Conservation (phyloP, 768 basidiomycete genomes). For the Suillus alpinus region DNA sequence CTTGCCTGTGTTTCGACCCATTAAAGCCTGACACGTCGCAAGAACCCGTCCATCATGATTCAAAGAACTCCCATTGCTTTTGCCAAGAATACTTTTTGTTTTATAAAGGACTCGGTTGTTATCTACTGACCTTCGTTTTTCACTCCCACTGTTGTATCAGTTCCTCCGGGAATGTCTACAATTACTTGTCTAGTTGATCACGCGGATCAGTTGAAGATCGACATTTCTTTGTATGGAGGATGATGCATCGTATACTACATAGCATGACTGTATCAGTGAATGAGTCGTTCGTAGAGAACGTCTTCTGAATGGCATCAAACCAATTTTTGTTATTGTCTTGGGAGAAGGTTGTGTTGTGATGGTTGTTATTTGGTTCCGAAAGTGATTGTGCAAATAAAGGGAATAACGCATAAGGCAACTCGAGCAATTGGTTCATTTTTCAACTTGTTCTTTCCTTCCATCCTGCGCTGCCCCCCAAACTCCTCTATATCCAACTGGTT, state of each 20-base stretch:
- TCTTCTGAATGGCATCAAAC: too few species aligned
- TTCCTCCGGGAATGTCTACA: background rate
- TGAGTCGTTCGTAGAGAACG: background rate
- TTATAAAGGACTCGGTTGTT: background rate
- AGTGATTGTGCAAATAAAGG: slow-evolving; percentile 22
- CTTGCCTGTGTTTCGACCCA: background rate
- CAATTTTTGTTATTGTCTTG: background rate
- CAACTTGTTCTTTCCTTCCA: slow-evolving; percentile 14
- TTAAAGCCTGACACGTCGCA: background rate
- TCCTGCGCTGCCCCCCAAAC: slow-evolving; percentile 15
- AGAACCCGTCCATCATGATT: background rate
- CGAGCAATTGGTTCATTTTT: slow-evolving; percentile 30
- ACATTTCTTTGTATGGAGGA: background rate
- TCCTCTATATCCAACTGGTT: slow-evolving; percentile 10
- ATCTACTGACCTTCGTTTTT: background rate
- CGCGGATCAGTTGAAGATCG: background rate
- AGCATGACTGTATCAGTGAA: background rate
- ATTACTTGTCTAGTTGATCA: background rate
- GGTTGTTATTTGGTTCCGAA: slow-evolving; percentile 25
- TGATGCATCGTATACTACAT: background rate
- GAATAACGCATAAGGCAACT: slow-evolving; percentile 20
- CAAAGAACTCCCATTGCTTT: background rate
- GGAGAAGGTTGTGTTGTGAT: slow-evolving; percentile 8
- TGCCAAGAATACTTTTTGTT: background rate
- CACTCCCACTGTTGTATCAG: background rate